Base-by-base conservation (phyloP, 441 rosid genomes). In the Melastoma candidum region DNA sequence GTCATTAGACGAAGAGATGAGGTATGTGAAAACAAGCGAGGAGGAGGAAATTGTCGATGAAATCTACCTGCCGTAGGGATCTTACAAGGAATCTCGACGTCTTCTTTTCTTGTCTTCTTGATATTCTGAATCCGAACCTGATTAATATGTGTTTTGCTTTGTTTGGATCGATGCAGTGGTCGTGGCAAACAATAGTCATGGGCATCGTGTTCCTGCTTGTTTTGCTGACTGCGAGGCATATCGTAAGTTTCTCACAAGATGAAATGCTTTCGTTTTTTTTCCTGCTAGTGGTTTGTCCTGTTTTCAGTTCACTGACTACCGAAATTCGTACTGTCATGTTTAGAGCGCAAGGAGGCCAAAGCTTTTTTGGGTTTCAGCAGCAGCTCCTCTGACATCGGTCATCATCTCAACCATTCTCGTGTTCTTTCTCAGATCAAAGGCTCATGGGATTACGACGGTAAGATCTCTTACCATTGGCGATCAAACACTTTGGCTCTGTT, bases 331-430 rank as follows among this genome's bases (percentile, higher is more conserved):
- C 14, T 3, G 26, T 52, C 46, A 46, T 11, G 29, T 17, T 11
- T 77, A 92, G 98, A 82, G 96, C 75, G 77, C 77, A 73, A 87
- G 58, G 62, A 88, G 73, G 52, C 90, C 95, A 25, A 87, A 87
- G 66, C 81, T 82, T 54, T 92, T 87, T 71, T 92, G 96, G 96
- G 74, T 85, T 26, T 85, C 96, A 0, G 98, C 96, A 7, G 96
- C 94, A 26, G 88, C 98, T 26, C 98, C 96, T 4, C 69, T 90
- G 51, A 70, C 79, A 47, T 86, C 97, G 45, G 95, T 93, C 53
- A 67, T 78, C 53, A 53, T 86, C 57, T 86, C 97, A 49, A 89
- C 97, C 32, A 41, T 83, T 24, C 1, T 89, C 26, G 84, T 89
- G 59, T 84, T 68, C 75, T 67, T 77, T 63, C 53, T 93, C 61